phyloP scores from a whole-genome alignment of 2,329 filamentous ascomycete species.

The Fusarium sp. region DNA sequence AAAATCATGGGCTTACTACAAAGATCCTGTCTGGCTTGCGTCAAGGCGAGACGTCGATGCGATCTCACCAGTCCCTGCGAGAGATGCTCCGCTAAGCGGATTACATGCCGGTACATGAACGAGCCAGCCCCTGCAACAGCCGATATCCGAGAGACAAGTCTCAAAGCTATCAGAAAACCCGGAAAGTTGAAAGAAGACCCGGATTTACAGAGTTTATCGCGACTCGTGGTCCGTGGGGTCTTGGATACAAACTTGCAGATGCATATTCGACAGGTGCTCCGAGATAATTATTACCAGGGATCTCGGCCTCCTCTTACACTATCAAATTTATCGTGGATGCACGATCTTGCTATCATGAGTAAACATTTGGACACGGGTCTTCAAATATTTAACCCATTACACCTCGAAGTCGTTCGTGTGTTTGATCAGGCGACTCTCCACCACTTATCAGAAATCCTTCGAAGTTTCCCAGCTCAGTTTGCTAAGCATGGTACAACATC shows the following conservation, averaged over 20 bases:
- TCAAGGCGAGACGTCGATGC: slow-evolving; percentile 2
- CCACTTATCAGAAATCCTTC: background rate
- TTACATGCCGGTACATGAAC: slow-evolving; percentile 6
- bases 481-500: background rate
- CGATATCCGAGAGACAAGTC: accelerated
- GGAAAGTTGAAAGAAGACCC: accelerated
- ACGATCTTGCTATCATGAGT: accelerated
- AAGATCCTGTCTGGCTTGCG: slow-evolving; percentile 3
- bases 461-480: background rate
- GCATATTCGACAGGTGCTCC: background rate
- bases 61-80: slow-evolving; percentile 7
- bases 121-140: background rate
- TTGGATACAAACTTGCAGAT: slow-evolving; percentile 7
- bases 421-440: background rate
- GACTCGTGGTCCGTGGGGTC: background rate
- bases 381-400: background rate
- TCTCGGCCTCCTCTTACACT: background rate
- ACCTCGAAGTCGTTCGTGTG: background rate
- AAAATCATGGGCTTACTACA: background rate
- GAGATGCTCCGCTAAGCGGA: slow-evolving; percentile 7
- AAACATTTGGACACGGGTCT: accelerated
- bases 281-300: background rate
- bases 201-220: accelerated
- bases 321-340: accelerated
- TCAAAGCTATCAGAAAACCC: accelerated